Conservation (phyloP, 202 grass and related monocot species). For the Schoenoplectus tabernaemontani region DNA sequence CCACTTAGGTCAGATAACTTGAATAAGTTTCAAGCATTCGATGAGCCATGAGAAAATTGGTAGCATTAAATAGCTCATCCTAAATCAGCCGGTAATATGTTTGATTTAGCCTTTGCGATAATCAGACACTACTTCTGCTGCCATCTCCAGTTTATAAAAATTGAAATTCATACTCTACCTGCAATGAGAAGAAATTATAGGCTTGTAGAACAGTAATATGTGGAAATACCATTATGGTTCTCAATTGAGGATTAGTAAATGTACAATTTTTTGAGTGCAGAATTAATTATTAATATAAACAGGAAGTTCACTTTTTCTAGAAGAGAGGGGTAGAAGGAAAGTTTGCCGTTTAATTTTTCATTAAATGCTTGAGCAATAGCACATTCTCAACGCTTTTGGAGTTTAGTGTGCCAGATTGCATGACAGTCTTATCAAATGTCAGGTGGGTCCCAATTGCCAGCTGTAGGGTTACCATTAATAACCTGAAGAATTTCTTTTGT, state of each 20-base stretch:
- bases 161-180: conserved; percentile 96
- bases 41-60: too few relatives aligned
- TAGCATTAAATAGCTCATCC: too few relatives aligned
- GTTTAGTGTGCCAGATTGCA: conserved; percentile 60
- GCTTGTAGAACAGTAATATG: neutral
- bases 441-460: conserved; percentile 71
- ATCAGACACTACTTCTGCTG: conserved; percentile 72
- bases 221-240: neutral
- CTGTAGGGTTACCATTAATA: conserved; percentile 71
- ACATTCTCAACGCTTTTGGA: conserved; percentile 81
- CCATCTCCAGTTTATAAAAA: conserved; percentile 94
- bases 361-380: conserved; percentile 70
- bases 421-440: conserved; percentile 72
- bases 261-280: neutral
- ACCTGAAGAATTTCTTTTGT: conserved; percentile 42
- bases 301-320: neutral
- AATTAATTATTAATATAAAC: neutral
- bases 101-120: conserved; percentile 86
- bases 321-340: neutral
- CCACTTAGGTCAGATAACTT: too few relatives aligned
- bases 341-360: conserved; percentile 65
- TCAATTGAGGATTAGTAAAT: neutral
- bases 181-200: conserved; percentile 16
- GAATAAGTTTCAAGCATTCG: too few relatives aligned
- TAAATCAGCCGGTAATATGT: conserved; percentile 83